Evolutionary conservation across 305 asterid genomes (phyloP).

Genomic region (Stenogyne calaminthoides): DNA sequence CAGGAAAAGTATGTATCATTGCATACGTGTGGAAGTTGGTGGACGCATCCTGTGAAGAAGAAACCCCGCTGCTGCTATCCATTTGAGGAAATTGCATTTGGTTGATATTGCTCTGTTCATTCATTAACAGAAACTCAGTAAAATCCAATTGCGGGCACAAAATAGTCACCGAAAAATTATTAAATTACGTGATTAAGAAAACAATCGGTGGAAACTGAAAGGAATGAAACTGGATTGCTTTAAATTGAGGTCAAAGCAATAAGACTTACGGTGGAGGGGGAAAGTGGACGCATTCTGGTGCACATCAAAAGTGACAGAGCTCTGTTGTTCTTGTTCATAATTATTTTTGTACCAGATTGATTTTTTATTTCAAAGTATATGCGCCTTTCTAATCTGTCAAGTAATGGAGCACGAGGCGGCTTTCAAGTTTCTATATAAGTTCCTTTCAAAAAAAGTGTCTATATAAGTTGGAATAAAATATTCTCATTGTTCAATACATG

Average conservation of each 20-base stretch:
- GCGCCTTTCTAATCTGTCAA: neutral
- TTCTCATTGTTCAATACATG: too few species aligned
- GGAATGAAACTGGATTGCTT: neutral
- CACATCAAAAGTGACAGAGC: constrained; percentile 79
- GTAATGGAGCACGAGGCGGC: too few species aligned
- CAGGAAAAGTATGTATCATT: neutral
- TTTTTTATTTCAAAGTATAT: neutral
- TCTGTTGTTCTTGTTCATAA: constrained; percentile 57
- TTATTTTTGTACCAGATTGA: neutral
- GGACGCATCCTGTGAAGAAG: constrained; percentile 54
- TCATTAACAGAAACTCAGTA: constrained; percentile 15
- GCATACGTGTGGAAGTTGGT: constrained; percentile 47
- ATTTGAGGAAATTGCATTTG: constrained; percentile 56
- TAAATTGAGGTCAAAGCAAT: constrained; percentile 16
- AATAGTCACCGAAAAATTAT: neutral
- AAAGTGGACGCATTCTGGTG: constrained; percentile 67
- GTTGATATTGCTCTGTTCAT: constrained; percentile 53
- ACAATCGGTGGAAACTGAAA: neutral
- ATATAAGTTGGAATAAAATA: too few species aligned
- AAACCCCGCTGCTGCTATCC: constrained; percentile 38
- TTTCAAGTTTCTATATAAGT: too few species aligned
- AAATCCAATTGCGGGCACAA: constrained; percentile 10
- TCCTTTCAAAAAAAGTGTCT: too few species aligned
- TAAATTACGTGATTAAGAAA: neutral
- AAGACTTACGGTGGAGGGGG: constrained; percentile 61